phyloP scores from a whole-genome alignment of 2,329 filamentous ascomycete genomes.

The Alternaria sp. region DNA sequence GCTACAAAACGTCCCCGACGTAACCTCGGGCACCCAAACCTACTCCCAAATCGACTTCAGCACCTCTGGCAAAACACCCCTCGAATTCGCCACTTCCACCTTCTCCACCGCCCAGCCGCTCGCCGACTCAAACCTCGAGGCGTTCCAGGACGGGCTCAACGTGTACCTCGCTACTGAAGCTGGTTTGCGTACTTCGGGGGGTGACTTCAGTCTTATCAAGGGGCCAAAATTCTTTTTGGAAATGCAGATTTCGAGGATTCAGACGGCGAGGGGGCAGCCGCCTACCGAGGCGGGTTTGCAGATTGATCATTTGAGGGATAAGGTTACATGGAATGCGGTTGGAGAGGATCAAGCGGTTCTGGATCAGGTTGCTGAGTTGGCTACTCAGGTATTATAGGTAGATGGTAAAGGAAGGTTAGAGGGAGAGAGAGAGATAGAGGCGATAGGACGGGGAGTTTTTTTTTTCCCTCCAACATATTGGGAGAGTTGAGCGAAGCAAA shows the following conservation, averaged over 20 bases:
- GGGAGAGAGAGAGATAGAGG: background rate
- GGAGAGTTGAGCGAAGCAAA: background rate
- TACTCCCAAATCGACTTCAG: constrained; percentile 68
- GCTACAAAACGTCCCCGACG: constrained; percentile 64
- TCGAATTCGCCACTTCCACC: constrained; percentile 63
- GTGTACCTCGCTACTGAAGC: constrained; percentile 68
- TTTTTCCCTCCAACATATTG: background rate
- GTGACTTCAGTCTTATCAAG: constrained; percentile 63
- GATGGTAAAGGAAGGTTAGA: background rate
- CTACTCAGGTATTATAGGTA: constrained; percentile 31
- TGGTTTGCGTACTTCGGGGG: constrained; percentile 63
- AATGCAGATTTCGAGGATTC: constrained; percentile 67
- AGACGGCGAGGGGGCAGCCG: constrained; percentile 66
- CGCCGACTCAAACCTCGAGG: constrained; percentile 59
- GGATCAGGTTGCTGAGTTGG: constrained; percentile 58
- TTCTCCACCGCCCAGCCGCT: constrained; percentile 64
- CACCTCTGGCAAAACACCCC: constrained; percentile 57
- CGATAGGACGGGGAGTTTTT: background rate
- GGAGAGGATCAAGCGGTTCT: constrained; percentile 60
- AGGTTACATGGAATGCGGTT: constrained; percentile 65
- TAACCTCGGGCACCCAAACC: constrained; percentile 59
- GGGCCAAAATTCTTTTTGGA: constrained; percentile 70
- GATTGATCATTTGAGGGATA: constrained; percentile 65
- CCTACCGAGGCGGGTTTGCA: constrained; percentile 62
- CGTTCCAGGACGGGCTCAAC: constrained; percentile 64